Conservation (phyloP, 73 alveolate genomes). For the Urostyla sp. region DNA sequence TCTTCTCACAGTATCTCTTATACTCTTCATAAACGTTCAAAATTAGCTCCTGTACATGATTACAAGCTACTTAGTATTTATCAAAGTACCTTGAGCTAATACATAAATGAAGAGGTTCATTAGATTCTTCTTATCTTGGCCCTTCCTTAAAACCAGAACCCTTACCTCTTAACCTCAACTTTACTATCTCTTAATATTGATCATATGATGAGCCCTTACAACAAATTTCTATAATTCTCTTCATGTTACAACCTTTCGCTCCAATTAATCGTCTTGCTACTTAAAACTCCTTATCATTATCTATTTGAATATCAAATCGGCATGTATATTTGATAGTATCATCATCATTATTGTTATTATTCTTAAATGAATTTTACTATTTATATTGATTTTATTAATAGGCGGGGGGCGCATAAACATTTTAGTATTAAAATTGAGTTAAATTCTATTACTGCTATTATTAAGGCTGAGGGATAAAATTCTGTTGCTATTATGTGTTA, state of each 20-base stretch:
- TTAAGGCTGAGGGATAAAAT: neutral
- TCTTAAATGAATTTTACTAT: neutral
- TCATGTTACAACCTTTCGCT: slow-evolving; percentile 97
- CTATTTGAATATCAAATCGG: slow-evolving; percentile 95
- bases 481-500: neutral
- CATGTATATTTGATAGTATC: slow-evolving; percentile 89
- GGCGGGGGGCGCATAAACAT: neutral
- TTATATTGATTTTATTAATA: neutral
- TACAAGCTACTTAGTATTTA: slow-evolving; percentile 84
- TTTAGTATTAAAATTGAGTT: slow-evolving; percentile 24
- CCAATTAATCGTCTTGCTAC: slow-evolving; percentile 98
- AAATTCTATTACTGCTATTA: neutral
- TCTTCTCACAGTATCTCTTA: slow-evolving; percentile 84
- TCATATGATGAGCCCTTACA: slow-evolving; percentile 79
- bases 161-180: slow-evolving; percentile 96
- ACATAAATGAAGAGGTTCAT: slow-evolving; percentile 97
- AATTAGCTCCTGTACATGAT: slow-evolving; percentile 80
- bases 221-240: slow-evolving; percentile 91
- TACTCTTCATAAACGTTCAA: slow-evolving; percentile 89
- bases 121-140: slow-evolving; percentile 93
- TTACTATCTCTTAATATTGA: slow-evolving; percentile 79
- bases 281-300: slow-evolving; percentile 96
- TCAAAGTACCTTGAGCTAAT: slow-evolving; percentile 90
- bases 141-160: slow-evolving; percentile 99
- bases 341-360: slow-evolving; percentile 46